Evolutionary conservation across 352 stramenopile species (phyloP).

Genomic region (Globisporangium emineosum): DNA sequence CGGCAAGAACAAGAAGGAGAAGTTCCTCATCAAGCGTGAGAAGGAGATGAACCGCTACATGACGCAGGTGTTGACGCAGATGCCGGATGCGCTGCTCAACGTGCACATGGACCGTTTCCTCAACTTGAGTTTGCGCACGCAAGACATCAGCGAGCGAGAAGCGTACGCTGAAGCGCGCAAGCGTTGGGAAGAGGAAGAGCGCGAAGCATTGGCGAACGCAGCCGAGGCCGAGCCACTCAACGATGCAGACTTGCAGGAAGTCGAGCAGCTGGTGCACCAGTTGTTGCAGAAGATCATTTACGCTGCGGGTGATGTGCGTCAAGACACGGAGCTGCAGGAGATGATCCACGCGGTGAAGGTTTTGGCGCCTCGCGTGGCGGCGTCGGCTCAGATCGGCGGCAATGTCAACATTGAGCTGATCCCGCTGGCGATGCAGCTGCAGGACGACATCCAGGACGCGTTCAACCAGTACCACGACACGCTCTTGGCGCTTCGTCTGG

Average conservation of each 20-base stretch:
- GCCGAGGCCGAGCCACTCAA: constrained; percentile 83
- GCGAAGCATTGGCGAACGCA: constrained; percentile 80
- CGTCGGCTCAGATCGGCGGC: constrained; percentile 81
- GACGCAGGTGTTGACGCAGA: constrained; percentile 89
- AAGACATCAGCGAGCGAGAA: constrained; percentile 86
- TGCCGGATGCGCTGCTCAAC: constrained; percentile 86
- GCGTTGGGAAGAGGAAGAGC: constrained; percentile 87
- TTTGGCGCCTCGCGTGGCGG: constrained; percentile 74
- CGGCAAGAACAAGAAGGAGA: constrained; percentile 89
- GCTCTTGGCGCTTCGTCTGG: constrained; percentile 76
- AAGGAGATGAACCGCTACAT: constrained; percentile 91
- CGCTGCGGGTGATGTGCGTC: constrained; percentile 77
- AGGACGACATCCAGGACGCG: constrained; percentile 88
- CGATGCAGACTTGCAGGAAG: constrained; percentile 85
- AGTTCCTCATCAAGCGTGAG: constrained; percentile 90
- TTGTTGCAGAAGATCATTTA: constrained; percentile 90
- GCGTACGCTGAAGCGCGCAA: constrained; percentile 85
- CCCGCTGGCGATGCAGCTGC: constrained; percentile 85
- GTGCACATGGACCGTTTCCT: constrained; percentile 89
- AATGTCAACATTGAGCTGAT: constrained; percentile 89
- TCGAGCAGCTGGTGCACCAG: constrained; percentile 87
- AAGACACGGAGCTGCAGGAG: constrained; percentile 86
- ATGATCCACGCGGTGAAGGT: constrained; percentile 91
- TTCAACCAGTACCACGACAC: constrained; percentile 92
- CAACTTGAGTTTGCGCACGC: constrained; percentile 83